Evolutionary conservation across 345 rosid genomes (phyloP).

Genomic region (Populus euphratica): DNA sequence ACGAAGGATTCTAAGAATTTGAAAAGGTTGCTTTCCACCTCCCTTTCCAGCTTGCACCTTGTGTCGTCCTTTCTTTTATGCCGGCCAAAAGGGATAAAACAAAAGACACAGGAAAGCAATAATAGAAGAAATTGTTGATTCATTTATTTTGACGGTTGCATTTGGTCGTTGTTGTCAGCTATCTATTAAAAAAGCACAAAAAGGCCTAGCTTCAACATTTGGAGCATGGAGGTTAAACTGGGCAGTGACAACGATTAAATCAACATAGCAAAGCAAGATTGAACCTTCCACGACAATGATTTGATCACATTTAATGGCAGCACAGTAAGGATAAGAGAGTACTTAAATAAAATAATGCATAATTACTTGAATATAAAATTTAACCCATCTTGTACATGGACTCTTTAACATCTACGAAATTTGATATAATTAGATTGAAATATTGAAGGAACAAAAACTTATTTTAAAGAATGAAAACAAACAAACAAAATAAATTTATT

Average conservation of each 20-base stretch:
- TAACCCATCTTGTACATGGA: too few relatives aligned
- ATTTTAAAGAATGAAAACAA: too few relatives aligned
- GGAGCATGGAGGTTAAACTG: not conserved
- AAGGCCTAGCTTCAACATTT: not conserved
- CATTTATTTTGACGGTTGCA: not conserved
- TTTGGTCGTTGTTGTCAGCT: not conserved
- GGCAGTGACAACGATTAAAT: not conserved
- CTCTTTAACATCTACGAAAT: too few relatives aligned
- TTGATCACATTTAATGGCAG: not conserved
- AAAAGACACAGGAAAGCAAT: not conserved
- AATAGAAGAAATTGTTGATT: not conserved
- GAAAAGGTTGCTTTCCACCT: not conserved
- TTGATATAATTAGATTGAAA: too few relatives aligned
- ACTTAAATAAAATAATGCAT: too few relatives aligned
- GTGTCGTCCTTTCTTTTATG: not conserved
- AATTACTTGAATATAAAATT: too few relatives aligned
- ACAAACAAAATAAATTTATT: too few relatives aligned
- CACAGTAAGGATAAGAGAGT: not conserved
- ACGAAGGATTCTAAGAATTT: not conserved
- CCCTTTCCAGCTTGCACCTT: not conserved
- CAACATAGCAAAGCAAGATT: not conserved
- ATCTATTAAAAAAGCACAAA: not conserved
- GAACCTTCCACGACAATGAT: not conserved
- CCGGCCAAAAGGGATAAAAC: not conserved
- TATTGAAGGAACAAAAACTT: too few relatives aligned